phyloP scores from a whole-genome alignment of 2,329 filamentous ascomycete genomes.

The Colletotrichum cuscutae region DNA sequence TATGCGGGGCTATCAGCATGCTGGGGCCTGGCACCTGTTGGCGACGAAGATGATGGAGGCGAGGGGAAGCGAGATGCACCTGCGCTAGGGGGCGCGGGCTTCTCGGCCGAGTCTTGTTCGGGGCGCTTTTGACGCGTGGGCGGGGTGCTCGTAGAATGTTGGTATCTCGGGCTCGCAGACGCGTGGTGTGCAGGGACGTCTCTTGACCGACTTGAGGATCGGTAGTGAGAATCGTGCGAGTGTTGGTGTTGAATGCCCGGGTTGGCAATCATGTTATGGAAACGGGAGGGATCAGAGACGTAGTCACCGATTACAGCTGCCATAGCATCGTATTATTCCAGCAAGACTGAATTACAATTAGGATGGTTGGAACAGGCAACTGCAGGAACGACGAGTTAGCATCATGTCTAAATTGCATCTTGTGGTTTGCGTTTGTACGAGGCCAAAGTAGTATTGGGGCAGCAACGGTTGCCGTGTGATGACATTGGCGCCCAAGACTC shows the following conservation, averaged over 20 bases:
- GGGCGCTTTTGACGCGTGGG: constrained; percentile 30
- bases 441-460: not conserved
- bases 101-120: constrained; percentile 28
- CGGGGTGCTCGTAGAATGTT: constrained; percentile 30
- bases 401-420: not conserved
- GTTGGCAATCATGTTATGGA: constrained; percentile 75
- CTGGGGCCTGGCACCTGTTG: constrained; percentile 50
- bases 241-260: constrained; percentile 58
- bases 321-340: constrained; percentile 60
- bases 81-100: constrained; percentile 45
- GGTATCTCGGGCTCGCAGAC: constrained; percentile 44
- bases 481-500: not conserved
- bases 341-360: constrained; percentile 35
- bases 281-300: constrained; percentile 76
- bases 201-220: constrained; percentile 48
- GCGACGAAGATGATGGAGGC: constrained; percentile 64
- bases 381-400: constrained; percentile 9
- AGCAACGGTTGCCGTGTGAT: not conserved
- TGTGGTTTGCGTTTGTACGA: not conserved
- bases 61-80: constrained; percentile 63
- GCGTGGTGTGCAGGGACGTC: constrained; percentile 41
- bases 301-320: constrained; percentile 76
- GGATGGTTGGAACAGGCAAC: constrained; percentile 22
- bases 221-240: constrained; percentile 55
- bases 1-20: constrained; percentile 53